Evolutionary conservation across 1,284 basidiomycete species (phyloP), one percentile per base, ranked within the genome.

Genomic region (Nidula niveotomentosa): DNA sequence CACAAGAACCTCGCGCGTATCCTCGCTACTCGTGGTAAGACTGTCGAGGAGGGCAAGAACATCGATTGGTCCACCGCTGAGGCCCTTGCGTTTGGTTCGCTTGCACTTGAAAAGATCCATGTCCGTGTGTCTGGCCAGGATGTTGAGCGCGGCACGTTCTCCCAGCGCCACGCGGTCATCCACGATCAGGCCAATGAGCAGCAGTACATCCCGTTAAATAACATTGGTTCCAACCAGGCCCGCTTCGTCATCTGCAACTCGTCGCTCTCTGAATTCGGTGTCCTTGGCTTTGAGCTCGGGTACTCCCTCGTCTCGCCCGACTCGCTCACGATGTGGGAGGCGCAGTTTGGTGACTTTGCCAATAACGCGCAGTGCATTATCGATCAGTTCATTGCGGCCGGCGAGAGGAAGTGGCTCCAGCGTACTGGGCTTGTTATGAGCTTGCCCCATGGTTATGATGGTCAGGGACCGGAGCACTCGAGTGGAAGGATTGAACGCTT

Each of bases 51-150:
- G 62, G 97, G 96, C 58, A 80, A 76, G 61, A 91, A 91, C 74
- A 97, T 99, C 65, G 97, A 99, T 74, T 98, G 96, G 95, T 91
- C 94, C 13, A 99, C 97, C n/a, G 96, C 96, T 57, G 97, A 99
- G 77, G 94, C 97, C 0, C 87, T 99, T 53, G 97, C 97, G 0
- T 94, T 99, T 66, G 97, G 96, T 58, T 85, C 94, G 12, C 86
- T 99, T 51, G 91, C 91, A 35, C 79, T 96, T 48, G 96, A 99
- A 77, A 92, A 93, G 66, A 91, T 90, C 55, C 94, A 99, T 69
- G 92, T 99, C 53, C 93, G 97, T 65, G 80, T 99, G 2, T 98
- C 95, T 1, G 97, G 97, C 48, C 97, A 99, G 76, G 97, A 99
- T 73, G 96, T 99, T 53, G 97, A 99, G 76, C 91, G 97, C 71